phyloP scores from a whole-genome alignment of 352 stramenopile species.

The Aphanomyces astaci region DNA sequence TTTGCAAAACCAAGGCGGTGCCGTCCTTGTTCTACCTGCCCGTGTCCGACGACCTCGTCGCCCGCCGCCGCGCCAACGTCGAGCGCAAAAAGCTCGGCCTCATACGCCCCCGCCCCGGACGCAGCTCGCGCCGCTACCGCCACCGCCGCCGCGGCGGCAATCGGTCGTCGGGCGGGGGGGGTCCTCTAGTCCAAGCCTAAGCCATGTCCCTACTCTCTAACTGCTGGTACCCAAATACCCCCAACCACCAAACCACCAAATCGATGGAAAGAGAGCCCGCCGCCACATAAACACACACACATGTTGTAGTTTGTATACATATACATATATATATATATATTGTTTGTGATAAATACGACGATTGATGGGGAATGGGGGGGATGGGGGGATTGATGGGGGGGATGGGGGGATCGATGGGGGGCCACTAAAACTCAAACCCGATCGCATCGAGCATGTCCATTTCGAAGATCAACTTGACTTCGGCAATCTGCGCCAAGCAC shows the following conservation, averaged over 20 bases:
- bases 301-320: too few species aligned
- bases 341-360: too few species aligned
- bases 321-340: conserved; percentile 27
- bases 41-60: conserved; percentile 58
- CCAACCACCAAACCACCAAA: too few species aligned
- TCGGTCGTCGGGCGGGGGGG: conserved; percentile 25
- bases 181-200: neutral
- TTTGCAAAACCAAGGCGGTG: conserved; percentile 67
- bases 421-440: conserved; percentile 76
- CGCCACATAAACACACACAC: too few species aligned
- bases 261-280: neutral
- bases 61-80: neutral
- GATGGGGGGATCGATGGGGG: neutral
- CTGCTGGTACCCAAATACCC: too few species aligned
- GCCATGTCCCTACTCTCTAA: too few species aligned
- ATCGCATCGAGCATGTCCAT: conserved; percentile 72
- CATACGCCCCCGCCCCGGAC: neutral
- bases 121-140: conserved; percentile 27
- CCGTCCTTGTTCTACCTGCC: conserved; percentile 77
- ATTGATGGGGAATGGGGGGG: neutral
- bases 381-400: too few species aligned
- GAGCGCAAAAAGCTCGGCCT: conserved; percentile 30
- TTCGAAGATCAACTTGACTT: conserved; percentile 77
- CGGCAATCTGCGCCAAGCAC: conserved; percentile 71
- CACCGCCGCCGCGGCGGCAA: conserved; percentile 27